Conservation (phyloP, 2,329 filamentous ascomycete genomes). For the Colletotrichum sp. region DNA sequence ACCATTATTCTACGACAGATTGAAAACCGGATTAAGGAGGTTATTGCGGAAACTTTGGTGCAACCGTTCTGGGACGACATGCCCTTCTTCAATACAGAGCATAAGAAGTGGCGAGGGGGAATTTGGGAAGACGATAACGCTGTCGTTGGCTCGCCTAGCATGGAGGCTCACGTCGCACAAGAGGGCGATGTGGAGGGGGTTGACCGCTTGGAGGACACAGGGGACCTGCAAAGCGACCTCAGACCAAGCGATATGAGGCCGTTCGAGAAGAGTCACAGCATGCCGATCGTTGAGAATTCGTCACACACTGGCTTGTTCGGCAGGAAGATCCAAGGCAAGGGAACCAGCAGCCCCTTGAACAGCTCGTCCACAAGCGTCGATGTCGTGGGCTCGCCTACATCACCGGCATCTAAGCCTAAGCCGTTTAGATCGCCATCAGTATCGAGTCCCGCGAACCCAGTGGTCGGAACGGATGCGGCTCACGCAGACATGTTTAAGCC, state of each 20-base stretch:
- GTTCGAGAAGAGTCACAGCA: constrained; percentile 61
- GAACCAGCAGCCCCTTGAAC: constrained; percentile 33
- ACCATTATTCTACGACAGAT: constrained; percentile 90
- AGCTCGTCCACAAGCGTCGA: constrained; percentile 56
- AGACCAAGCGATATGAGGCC: constrained; percentile 47
- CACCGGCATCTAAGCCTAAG: constrained; percentile 30
- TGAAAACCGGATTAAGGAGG: constrained; percentile 92
- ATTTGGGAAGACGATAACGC: constrained; percentile 70
- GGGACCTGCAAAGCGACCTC: constrained; percentile 42
- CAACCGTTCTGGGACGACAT: constrained; percentile 96
- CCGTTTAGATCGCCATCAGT: constrained; percentile 61
- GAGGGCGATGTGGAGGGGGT: constrained; percentile 54
- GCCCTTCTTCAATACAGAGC: constrained; percentile 83
- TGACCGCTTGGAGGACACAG: constrained; percentile 46
- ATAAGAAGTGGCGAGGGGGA: constrained; percentile 82
- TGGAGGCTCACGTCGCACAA: constrained; percentile 44
- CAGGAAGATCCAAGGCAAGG: constrained; percentile 48
- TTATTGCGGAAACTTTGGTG: constrained; percentile 90
- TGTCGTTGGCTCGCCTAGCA: constrained; percentile 40
- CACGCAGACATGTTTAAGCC: constrained; percentile 69
- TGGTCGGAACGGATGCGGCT: constrained; percentile 70
- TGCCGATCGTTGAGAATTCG: constrained; percentile 47
- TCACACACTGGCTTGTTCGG: constrained; percentile 52
- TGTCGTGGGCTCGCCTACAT: constrained; percentile 38
- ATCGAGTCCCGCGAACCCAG: constrained; percentile 65